Evolutionary conservation across 1,139 yeast species (phyloP).

Genomic region (Debaryomyces robertsiae): DNA sequence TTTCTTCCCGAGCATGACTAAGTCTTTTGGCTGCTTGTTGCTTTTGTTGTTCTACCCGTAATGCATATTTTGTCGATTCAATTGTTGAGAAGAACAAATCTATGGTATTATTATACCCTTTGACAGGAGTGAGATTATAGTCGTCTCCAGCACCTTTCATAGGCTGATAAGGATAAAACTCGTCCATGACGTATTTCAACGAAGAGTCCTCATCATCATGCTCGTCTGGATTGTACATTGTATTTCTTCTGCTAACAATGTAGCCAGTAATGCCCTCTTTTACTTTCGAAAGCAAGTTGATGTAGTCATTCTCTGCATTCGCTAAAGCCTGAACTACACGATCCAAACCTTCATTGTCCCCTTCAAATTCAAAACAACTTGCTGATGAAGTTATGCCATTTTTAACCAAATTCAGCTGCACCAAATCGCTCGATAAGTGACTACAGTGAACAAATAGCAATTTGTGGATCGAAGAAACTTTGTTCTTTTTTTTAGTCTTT

Average conservation of each 20-base stretch:
- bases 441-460: constrained; percentile 68
- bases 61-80: constrained; percentile 76
- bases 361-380: constrained; percentile 40
- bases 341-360: constrained; percentile 21
- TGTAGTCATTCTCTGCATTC: constrained; percentile 48
- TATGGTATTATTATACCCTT: constrained; percentile 77
- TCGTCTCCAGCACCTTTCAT: constrained; percentile 36
- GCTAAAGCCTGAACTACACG: constrained; percentile 43
- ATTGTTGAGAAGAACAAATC: constrained; percentile 84
- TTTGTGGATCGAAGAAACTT: constrained; percentile 67
- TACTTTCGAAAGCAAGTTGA: constrained; percentile 22
- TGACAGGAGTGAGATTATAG: constrained; percentile 38
- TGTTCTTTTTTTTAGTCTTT: constrained; percentile 36
- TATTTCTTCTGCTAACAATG: constrained; percentile 66
- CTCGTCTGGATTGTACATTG: constrained; percentile 41
- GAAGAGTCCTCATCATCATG: constrained; percentile 35
- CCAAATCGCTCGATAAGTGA: constrained; percentile 75
- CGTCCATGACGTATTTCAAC: constrained; percentile 65
- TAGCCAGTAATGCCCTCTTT: constrained; percentile 52
- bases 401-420: constrained; percentile 56
- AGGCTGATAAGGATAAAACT: constrained; percentile 85
- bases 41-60: constrained; percentile 76
- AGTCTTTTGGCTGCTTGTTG: constrained; percentile 72
- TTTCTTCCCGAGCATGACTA: constrained; percentile 73
- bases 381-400: constrained; percentile 49